phyloP scores from a whole-genome alignment of 345 rosid genomes.

The Firmiana major region DNA sequence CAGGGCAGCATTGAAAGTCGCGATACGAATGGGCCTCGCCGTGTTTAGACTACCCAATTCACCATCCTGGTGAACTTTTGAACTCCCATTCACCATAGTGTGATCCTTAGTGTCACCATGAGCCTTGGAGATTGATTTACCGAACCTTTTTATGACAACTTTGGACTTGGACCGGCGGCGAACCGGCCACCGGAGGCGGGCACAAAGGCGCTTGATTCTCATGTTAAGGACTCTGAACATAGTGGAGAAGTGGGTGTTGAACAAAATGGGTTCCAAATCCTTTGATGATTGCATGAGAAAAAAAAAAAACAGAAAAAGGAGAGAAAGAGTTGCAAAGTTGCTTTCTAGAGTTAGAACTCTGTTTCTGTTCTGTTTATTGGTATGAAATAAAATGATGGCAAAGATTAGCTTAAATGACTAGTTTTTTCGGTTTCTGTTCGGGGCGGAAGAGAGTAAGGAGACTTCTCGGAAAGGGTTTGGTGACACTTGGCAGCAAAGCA shows the following conservation, averaged over 20 bases:
- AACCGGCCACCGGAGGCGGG: constrained; percentile 65
- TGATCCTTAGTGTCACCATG: constrained; percentile 13
- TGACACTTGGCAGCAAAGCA: constrained; percentile 42
- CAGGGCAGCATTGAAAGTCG: constrained; percentile 84
- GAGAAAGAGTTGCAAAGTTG: constrained; percentile 18
- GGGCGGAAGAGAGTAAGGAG: constrained; percentile 11
- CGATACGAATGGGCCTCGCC: constrained; percentile 52
- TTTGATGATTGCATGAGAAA: constrained; percentile 21
- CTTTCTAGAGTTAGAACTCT: constrained; percentile 7
- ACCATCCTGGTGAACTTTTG: constrained; percentile 43
- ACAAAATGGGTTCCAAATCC: constrained; percentile 14
- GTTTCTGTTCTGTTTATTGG: not conserved
- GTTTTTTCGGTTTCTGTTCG: not conserved
- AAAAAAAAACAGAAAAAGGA: not conserved
- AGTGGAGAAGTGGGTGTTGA: constrained; percentile 14
- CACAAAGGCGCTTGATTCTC: constrained; percentile 46
- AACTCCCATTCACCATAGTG: constrained; percentile 22
- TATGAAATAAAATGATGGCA: not conserved
- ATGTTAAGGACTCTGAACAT: constrained; percentile 58
- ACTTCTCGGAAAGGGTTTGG: constrained; percentile 32
- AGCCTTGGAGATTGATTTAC: constrained; percentile 30
- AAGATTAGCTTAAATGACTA: not conserved
- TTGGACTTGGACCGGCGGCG: constrained; percentile 46
- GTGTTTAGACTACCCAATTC: constrained; percentile 27
- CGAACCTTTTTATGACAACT: constrained; percentile 40